phyloP scores from a whole-genome alignment of 805 yeast species.

The Grigorovia transvaalensis region DNA sequence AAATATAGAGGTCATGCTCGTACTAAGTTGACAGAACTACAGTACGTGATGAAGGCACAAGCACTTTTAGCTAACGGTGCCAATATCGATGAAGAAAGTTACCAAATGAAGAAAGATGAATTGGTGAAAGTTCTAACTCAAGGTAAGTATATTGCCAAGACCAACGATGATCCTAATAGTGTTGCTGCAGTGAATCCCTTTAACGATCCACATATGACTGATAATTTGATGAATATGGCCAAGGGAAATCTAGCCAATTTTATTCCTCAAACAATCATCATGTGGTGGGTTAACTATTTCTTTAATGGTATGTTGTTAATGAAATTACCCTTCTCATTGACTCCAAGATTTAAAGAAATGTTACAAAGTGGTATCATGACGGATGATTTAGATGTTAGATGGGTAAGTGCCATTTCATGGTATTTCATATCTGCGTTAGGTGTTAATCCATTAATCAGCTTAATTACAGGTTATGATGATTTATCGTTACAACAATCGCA shows the following conservation, averaged over 20 bases:
- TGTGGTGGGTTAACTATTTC: conserved; percentile 94
- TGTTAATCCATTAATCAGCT: conserved; percentile 63
- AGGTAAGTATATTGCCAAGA: conserved; percentile 44
- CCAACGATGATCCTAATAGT: conserved; percentile 30
- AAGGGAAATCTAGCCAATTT: conserved; percentile 75
- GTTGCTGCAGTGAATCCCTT: conserved; percentile 46
- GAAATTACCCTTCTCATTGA: conserved; percentile 86
- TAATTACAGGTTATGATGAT: conserved; percentile 35
- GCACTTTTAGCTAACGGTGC: conserved; percentile 45
- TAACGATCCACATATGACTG: conserved; percentile 60
- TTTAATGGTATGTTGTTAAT: conserved; percentile 84
- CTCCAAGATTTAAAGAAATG: conserved; percentile 84
- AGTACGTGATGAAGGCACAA: conserved; percentile 50
- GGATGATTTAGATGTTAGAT: conserved; percentile 74
- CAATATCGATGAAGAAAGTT: conserved; percentile 43
- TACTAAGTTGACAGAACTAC: conserved; percentile 48
- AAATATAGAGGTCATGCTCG: conserved; percentile 43
- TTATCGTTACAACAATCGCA: conserved; percentile 16
- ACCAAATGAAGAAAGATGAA: conserved; percentile 41
- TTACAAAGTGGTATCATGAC: conserved; percentile 81
- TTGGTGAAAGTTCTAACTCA: conserved; percentile 39
- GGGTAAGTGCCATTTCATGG: conserved; percentile 94
- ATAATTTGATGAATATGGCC: conserved; percentile 64
- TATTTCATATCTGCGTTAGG: conserved; percentile 84
- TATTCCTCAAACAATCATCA: conserved; percentile 83